These are phyloP conservation scores for Austroboletus eburneus DNA, from an alignment of 768 basidiomycete species.

Conservation along the genomic window DNA sequence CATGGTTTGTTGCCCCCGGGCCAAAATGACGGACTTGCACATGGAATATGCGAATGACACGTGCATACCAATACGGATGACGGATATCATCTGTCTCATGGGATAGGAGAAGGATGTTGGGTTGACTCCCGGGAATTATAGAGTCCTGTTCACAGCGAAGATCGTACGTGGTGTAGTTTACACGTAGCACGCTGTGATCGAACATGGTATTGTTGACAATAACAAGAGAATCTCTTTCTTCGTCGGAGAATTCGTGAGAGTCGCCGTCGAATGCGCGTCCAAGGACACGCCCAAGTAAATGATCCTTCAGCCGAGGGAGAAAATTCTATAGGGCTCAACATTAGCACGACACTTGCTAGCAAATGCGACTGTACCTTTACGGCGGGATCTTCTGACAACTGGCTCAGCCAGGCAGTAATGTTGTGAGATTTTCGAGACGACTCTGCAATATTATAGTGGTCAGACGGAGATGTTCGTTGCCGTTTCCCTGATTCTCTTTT, in stretches of 20 bases:
- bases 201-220: constrained; percentile 19
- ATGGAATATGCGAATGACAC: constrained; percentile 17
- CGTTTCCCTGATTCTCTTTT: no score
- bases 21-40: neutral
- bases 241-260: constrained; percentile 13
- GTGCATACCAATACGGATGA: constrained; percentile 38
- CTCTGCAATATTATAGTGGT: neutral
- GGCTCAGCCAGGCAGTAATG: neutral
- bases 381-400: neutral
- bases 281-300: no score
- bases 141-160: constrained; percentile 30
- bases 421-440: neutral
- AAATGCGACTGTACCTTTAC: neutral
- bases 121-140: constrained; percentile 34
- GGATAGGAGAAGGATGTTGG: constrained; percentile 34
- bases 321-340: neutral
- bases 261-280: no score
- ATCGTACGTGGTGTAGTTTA: constrained; percentile 30
- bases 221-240: constrained; percentile 18
- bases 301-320: neutral
- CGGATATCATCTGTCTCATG: constrained; percentile 7
- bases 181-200: constrained; percentile 13
- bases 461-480: no score
- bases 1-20: neutral
- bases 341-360: neutral